Percentiles rank a stretch among this genome's conserved stretches.
Conservation (phyloP, 129 eudicot species). For the Sambucus nigra region DNA sequence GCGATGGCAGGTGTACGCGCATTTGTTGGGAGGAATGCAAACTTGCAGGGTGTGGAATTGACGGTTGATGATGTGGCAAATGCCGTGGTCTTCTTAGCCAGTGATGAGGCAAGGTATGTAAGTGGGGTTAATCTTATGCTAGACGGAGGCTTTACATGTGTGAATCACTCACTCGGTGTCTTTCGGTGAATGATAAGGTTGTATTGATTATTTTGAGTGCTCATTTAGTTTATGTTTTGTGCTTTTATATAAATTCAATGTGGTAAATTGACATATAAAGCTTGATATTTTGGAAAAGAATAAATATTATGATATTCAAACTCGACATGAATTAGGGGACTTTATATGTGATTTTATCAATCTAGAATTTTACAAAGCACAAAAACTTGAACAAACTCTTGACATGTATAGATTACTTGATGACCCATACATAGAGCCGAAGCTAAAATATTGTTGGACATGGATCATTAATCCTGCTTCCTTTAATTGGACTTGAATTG, state of each 20-base stretch:
- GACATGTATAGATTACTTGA: too few species aligned
- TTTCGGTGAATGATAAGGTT: constrained; percentile 32
- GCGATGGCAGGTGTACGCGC: constrained; percentile 40
- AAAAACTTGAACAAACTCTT: too few species aligned
- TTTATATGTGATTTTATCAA: too few species aligned
- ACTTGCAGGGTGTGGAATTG: constrained; percentile 78
- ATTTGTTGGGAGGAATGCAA: constrained; percentile 47
- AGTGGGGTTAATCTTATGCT: constrained; percentile 82
- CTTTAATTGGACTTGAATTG: not conserved
- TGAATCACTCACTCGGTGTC: constrained; percentile 61
- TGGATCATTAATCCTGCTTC: not conserved
- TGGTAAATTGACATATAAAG: too few species aligned
- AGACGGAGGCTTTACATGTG: constrained; percentile 70
- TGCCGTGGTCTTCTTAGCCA: constrained; percentile 73
- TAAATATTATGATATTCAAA: too few species aligned
- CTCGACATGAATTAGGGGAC: too few species aligned
- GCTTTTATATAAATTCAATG: too few species aligned
- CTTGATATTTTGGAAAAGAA: too few species aligned
- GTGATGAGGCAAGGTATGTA: constrained; percentile 77
- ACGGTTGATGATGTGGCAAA: constrained; percentile 66
- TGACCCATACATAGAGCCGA: not conserved
- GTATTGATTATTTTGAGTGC: too few species aligned
- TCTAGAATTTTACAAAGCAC: too few species aligned
- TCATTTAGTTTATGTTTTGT: too few species aligned
- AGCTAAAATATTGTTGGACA: constrained; percentile 1